Evolutionary conservation across 371 early-diverging fungal species (phyloP), one percentile per base, ranked within the genome.

Genomic region (Actinomucor elegans): DNA sequence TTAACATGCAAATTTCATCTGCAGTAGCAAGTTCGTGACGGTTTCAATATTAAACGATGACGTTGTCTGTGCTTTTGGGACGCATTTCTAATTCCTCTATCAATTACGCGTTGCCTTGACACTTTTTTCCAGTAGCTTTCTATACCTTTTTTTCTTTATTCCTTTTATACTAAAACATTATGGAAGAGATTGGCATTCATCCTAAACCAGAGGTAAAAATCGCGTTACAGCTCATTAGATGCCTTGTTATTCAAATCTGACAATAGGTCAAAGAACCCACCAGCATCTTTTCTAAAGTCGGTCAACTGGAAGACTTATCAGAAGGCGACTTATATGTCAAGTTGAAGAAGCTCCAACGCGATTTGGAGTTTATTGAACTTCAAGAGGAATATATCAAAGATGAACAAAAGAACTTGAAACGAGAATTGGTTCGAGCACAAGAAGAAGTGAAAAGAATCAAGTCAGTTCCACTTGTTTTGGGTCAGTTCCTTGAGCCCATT

Each of bases 301-400:
- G 43, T 41, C 69, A 77, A 26, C 55, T 84, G 2, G 81, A 84
- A 24, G 82, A 83, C 28, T 57, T 84, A 52, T 79, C 80, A 38
- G 91, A 92, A 50, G 75, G 83, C 31, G 98, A 98, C 66, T 76
- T 94, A 47, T 99, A 99, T 71, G 87, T 90, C 46, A 91, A 89
- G 52, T 84, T 94, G 59, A 96, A 97, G 83, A 94, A 94, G 62
- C 88, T 98, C 28, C 93, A 95, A 62, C 86, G 94, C 47, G 96
- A 97, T 64, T 78, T 98, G 31, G 99, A 98, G 75, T 92, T 99
- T 55, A 80, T 99, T 47, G 91, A 92, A 52, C 82, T 99, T 48
- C 97, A 99, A 80, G 99, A 99, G 71, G 98, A 98, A 69, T 99
- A 99, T 78, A 96, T 99, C 71, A 95, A 95, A 79, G 98, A 99